A percentile compares a stretch with the other conserved stretches of the same genome.
Evolutionary conservation across 1,139 yeast genomes (phyloP).

Genomic region (Geotrichum carabidarum): DNA sequence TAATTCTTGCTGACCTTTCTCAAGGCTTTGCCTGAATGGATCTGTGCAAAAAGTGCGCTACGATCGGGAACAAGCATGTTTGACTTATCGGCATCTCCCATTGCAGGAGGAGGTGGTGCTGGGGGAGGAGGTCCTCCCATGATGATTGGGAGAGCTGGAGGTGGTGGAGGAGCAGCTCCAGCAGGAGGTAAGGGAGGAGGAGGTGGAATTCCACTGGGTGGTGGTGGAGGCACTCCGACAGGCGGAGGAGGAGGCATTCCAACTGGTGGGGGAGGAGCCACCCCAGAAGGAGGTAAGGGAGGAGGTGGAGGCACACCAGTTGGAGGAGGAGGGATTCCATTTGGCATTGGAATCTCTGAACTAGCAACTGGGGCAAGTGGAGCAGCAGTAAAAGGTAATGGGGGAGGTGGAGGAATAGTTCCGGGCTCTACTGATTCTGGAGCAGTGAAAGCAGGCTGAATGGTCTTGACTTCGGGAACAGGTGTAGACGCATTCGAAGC

Average conservation of each 20-base stretch:
- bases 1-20: slow-evolving; percentile 39
- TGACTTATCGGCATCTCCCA: slow-evolving; percentile 34
- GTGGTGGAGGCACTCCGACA: slow-evolving; percentile 28
- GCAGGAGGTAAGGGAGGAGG: slow-evolving; percentile 26
- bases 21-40: slow-evolving; percentile 49
- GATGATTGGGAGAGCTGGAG: slow-evolving; percentile 36
- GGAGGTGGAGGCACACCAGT: slow-evolving; percentile 22
- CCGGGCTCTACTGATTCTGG: slow-evolving; percentile 18
- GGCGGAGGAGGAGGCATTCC: slow-evolving; percentile 22
- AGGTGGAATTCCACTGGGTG: slow-evolving; percentile 21
- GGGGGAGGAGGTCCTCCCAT: slow-evolving; percentile 37
- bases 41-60: slow-evolving; percentile 46
- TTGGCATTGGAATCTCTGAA: slow-evolving; percentile 18
- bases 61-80: slow-evolving; percentile 40
- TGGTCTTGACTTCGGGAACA: slow-evolving; percentile 11
- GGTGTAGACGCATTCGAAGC: slow-evolving; percentile 6
- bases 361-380: slow-evolving; percentile 19
- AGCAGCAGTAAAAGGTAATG: slow-evolving; percentile 20
- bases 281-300: slow-evolving; percentile 21
- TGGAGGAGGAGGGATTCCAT: slow-evolving; percentile 22
- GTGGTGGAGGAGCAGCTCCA: slow-evolving; percentile 33
- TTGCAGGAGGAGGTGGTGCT: slow-evolving; percentile 35
- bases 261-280: no score
- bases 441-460: slow-evolving; percentile 18
- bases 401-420: slow-evolving; percentile 15